Evolutionary conservation across 2,329 filamentous ascomycete genomes (phyloP), one percentile per base, ranked within the genome.

Genomic region (Xylaria sp.): DNA sequence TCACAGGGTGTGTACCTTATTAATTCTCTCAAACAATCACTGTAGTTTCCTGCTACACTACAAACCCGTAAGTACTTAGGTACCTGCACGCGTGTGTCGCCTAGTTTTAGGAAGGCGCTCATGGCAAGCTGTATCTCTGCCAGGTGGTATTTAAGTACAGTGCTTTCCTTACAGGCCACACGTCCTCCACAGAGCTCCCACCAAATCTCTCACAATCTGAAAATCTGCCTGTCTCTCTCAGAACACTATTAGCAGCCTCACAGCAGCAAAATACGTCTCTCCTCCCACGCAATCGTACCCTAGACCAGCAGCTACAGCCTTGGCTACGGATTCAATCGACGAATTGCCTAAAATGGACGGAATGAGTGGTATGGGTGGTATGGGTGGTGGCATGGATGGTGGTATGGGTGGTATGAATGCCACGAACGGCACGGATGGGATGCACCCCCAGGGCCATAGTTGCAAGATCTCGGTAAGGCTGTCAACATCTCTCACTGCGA

Each of bases 391-490:
- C n/a, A n/a, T n/a, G n/a, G n/a, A n/a, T n/a, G n/a, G n/a, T n/a
- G n/a, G n/a, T n/a, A n/a, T n/a, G n/a, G n/a, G n/a, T n/a, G n/a
- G n/a, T n/a, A n/a, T n/a, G n/a, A n/a, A n/a, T n/a, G n/a, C n/a
- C 21, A 69, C 59, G 63, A n/a, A 16, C 1, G 44, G 27, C 29
- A 47, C 23, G 44, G 18, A 8, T 10, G 18, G 6, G 2, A 35
- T 16, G 37, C 44, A 13, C 13, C 54, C 47, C 16, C 3, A 12
- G 12, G 12, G 29, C 32, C 58, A 54, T 37, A n/a, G 27, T 40
- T 76, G 75, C 66, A 72, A 71, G 64, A 63, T 76, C 42, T 74
- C 73, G 25, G 75, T 77, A 71, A 71, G 73, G 60, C 37, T 27
- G 3, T 16, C 35, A 27, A 9, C 6, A 32, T 23, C 51, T 21